These are phyloP conservation scores for Leccinellum rugosiceps DNA, from an alignment of 768 basidiomycete species.

Conservation along the genomic window DNA sequence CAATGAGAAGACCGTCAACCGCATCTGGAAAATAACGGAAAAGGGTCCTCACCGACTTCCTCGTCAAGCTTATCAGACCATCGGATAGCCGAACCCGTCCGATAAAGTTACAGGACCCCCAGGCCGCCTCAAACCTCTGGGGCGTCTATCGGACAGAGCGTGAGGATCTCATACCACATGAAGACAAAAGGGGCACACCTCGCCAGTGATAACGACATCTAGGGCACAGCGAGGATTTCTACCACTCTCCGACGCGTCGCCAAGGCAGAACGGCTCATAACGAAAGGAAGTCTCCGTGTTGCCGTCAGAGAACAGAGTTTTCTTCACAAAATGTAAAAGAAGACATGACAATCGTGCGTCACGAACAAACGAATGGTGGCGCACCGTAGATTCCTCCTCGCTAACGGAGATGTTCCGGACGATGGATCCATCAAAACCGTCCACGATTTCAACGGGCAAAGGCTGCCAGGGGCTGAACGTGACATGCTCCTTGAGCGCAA, in stretches of 20 bases:
- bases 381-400: slow-evolving; percentile 24
- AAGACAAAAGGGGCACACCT: slow-evolving; percentile 26
- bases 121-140: slow-evolving; percentile 52
- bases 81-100: slow-evolving; percentile 55
- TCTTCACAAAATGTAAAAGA: slow-evolving; percentile 12
- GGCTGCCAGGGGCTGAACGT: slow-evolving; percentile 41
- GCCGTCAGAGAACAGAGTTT: slow-evolving; percentile 29
- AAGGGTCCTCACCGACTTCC: slow-evolving; percentile 50
- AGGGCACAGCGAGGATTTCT: slow-evolving; percentile 30
- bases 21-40: slow-evolving; percentile 1
- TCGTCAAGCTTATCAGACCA: slow-evolving; percentile 57
- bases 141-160: slow-evolving; percentile 42
- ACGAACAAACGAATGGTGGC: background rate
- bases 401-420: slow-evolving; percentile 20
- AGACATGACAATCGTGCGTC: slow-evolving; percentile 22
- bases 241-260: slow-evolving; percentile 25
- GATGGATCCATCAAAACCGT: slow-evolving; percentile 22
- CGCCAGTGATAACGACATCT: slow-evolving; percentile 36
- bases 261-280: slow-evolving; percentile 32
- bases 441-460: slow-evolving; percentile 21
- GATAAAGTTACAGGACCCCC: slow-evolving; percentile 61
- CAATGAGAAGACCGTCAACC: background rate
- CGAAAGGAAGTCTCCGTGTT: slow-evolving; percentile 21
- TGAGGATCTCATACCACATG: slow-evolving; percentile 21
- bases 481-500: slow-evolving; percentile 43